These are phyloP conservation scores for Yarrowia osloensis DNA, from an alignment of 805 yeast genomes.

Conservation along the genomic window DNA sequence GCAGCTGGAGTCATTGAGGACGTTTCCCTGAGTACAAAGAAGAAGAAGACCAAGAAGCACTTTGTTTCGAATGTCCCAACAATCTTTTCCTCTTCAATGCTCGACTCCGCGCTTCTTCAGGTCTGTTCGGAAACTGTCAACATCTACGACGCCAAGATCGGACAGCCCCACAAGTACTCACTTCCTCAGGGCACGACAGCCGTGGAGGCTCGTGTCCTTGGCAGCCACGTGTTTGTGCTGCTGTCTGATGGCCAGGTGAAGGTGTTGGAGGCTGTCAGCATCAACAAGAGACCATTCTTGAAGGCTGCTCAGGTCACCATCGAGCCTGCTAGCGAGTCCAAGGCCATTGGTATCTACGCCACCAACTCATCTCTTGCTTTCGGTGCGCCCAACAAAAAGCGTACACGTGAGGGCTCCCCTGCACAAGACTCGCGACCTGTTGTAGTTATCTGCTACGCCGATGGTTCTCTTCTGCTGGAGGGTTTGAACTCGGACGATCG, in stretches of 20 bases:
- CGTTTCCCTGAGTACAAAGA: constrained; percentile 21
- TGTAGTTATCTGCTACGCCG: constrained; percentile 10
- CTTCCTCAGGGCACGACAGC: constrained; percentile 27
- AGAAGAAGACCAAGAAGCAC: constrained; percentile 25
- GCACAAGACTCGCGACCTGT: constrained; percentile 20
- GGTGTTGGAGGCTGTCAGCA: constrained; percentile 21
- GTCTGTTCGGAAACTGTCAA: constrained; percentile 33
- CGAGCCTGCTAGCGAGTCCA: constrained; percentile 13
- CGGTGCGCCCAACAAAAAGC: constrained; percentile 1
- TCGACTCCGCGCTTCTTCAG: constrained; percentile 4
- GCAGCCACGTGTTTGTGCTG: background rate
- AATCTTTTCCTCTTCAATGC: constrained; percentile 15
- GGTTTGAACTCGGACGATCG: background rate
- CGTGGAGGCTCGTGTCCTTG: constrained; percentile 9
- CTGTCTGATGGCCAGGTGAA: constrained; percentile 22
- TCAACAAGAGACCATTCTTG: constrained; percentile 19
- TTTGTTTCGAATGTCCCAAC: constrained; percentile 14
- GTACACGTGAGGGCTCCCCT: constrained; percentile 13
- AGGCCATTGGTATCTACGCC: constrained; percentile 8
- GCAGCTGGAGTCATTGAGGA: constrained; percentile 19
- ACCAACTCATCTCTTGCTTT: constrained; percentile 12
- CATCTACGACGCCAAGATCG: constrained; percentile 30
- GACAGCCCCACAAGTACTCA: constrained; percentile 33
- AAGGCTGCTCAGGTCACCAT: constrained; percentile 10
- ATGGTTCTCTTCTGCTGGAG: constrained; percentile 13